phyloP scores from a whole-genome alignment of 75 land plant genomes.

The Ceratopteris richardii region DNA sequence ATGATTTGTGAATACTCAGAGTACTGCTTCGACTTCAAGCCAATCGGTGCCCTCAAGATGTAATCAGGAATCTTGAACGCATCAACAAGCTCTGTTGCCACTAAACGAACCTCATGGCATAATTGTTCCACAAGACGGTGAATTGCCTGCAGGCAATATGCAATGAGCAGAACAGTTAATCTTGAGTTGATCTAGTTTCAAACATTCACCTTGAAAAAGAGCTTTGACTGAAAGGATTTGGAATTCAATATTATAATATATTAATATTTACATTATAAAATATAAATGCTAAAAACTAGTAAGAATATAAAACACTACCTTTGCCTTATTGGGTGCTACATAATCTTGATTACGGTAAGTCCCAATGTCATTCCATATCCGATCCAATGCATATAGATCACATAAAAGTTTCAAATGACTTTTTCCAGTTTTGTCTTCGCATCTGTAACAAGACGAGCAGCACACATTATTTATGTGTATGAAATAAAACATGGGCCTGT shows the following conservation, averaged over 20 bases:
- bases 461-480: background rate
- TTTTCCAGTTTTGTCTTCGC: slow-evolving; percentile 56
- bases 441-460: slow-evolving; percentile 29
- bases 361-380: slow-evolving; percentile 97
- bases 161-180: background rate
- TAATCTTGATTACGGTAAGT: slow-evolving; percentile 92
- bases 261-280: too few relatives aligned
- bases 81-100: slow-evolving; percentile 72
- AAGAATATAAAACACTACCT: slow-evolving; percentile 34
- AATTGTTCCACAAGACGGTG: slow-evolving; percentile 76
- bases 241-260: too few relatives aligned
- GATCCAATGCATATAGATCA: slow-evolving; percentile 92
- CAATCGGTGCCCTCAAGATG: slow-evolving; percentile 78
- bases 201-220: too few relatives aligned
- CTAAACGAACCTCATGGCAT: slow-evolving; percentile 70
- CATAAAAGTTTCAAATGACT: slow-evolving; percentile 73
- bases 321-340: slow-evolving; percentile 96
- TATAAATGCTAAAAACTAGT: too few relatives aligned
- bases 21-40: slow-evolving; percentile 70
- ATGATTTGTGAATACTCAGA: slow-evolving; percentile 70
- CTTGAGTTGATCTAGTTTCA: background rate
- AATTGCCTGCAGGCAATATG: slow-evolving; percentile 66
- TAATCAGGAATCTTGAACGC: slow-evolving; percentile 82
- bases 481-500: background rate
- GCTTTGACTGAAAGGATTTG: too few relatives aligned